Evolutionary conservation across 1,284 basidiomycete genomes (phyloP), one percentile per base, ranked within the genome.

Genomic region (Apiotrichum gracile): DNA sequence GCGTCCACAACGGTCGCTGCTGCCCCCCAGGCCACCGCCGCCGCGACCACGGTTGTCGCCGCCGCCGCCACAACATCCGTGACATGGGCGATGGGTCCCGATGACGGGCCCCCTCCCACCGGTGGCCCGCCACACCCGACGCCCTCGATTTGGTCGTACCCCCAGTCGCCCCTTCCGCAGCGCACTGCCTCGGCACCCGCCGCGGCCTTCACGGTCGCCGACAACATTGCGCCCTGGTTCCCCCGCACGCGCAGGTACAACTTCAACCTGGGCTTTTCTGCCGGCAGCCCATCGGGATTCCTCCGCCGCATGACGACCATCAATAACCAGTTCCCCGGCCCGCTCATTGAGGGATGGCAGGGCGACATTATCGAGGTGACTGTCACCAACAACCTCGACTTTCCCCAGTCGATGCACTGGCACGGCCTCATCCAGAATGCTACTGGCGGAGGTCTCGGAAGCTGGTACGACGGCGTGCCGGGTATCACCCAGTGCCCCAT

Each of bases 401-500:
- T 47, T 2, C 55, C 54, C 2, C 62, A 62, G 38, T 35, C 55
- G 5, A 61, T 69, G 27, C 53, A 69, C 47, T 69, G 67, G 67
- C 67, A 69, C 46, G 67, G 67, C 24, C 62, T 69, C 40, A 26
- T 42, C 1, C 66, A 67, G 53, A 66, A 65, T 45, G 61, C 59
- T 14, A 54, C 64, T 24, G 49, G 53, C 17, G 41, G 35, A 21
- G n/a, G n/a, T n/a, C n/a, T n/a, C n/a, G n/a, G n/a, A n/a, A n/a
- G n/a, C n/a, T n/a, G n/a, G n/a, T 64, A 63, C 62, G 67, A 69
- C 48, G 67, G 67, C 21, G 61, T 64, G 13, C 63, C 67, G 4
- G 67, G 67, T n/a, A 38, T 69, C 25, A 60, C 67, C 13, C 53
- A 54, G 64, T 83, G 82, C 58, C 81, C 81, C 1, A 81, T 83